These are phyloP conservation scores for Salvia rosmarinus DNA, from an alignment of 257 asterid genomes.

Conservation along the genomic window DNA sequence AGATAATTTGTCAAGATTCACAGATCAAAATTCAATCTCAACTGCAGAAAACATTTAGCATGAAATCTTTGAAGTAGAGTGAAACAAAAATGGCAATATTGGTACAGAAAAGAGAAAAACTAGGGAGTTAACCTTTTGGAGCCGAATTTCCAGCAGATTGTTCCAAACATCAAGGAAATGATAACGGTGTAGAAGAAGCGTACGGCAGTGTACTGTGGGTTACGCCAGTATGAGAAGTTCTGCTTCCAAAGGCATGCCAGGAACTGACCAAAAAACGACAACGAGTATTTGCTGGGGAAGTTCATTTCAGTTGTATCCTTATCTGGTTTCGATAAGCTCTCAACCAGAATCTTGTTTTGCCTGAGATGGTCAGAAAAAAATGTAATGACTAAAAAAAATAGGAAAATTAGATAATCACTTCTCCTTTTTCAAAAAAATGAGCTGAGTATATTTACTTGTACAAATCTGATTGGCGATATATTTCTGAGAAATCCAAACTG, in stretches of 20 bases:
- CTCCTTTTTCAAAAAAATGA: neutral
- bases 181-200: slow-evolving; percentile 80
- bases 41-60: neutral
- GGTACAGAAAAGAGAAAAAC: slow-evolving; percentile 21
- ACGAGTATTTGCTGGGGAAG: slow-evolving; percentile 78
- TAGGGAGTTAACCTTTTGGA: slow-evolving; percentile 60
- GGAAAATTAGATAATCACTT: neutral
- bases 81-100: neutral
- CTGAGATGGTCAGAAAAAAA: slow-evolving; percentile 44
- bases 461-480: slow-evolving; percentile 62
- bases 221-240: slow-evolving; percentile 86
- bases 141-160: slow-evolving; percentile 92
- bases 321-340: slow-evolving; percentile 66
- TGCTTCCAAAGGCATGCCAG: slow-evolving; percentile 96
- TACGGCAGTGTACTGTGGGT: slow-evolving; percentile 85
- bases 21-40: no score
- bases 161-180: slow-evolving; percentile 83
- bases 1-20: no score
- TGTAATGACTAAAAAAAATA: neutral
- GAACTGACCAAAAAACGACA: slow-evolving; percentile 69
- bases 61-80: neutral
- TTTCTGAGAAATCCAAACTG: slow-evolving; percentile 70
- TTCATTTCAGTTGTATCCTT: slow-evolving; percentile 57
- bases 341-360: slow-evolving; percentile 67
- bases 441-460: slow-evolving; percentile 45